Conservation (phyloP, 805 yeast species). For the Monosporozyma unispora region DNA sequence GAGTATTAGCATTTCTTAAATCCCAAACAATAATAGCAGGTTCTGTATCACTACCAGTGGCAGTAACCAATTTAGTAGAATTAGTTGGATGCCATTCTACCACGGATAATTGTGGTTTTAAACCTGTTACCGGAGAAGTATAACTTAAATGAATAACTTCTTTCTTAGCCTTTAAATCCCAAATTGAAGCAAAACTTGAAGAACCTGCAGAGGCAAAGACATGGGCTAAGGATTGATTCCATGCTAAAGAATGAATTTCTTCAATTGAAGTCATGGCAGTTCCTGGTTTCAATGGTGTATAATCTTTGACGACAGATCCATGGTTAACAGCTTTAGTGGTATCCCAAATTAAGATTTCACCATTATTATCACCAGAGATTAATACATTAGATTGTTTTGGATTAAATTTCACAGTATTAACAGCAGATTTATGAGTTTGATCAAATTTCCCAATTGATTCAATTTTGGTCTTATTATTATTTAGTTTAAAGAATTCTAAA, state of each 20-base stretch:
- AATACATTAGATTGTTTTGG: slow-evolving; percentile 60
- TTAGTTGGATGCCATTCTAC: slow-evolving; percentile 94
- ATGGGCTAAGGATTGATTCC: slow-evolving; percentile 79
- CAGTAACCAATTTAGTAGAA: slow-evolving; percentile 81
- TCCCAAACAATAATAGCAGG: slow-evolving; percentile 90
- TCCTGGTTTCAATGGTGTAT: slow-evolving; percentile 54
- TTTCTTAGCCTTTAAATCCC: slow-evolving; percentile 84
- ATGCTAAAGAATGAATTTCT: slow-evolving; percentile 70
- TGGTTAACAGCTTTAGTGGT: slow-evolving; percentile 48
- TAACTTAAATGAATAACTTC: slow-evolving; percentile 83
- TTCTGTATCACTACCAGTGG: slow-evolving; percentile 68
- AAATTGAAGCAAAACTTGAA: slow-evolving; percentile 79
- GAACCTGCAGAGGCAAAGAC: slow-evolving; percentile 86
- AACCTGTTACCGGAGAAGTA: slow-evolving; percentile 40
- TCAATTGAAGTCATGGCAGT: slow-evolving; percentile 71
- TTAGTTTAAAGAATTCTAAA: slow-evolving; percentile 59
- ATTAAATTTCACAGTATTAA: slow-evolving; percentile 67
- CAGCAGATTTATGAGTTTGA: slow-evolving; percentile 57
- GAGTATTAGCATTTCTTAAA: slow-evolving; percentile 86
- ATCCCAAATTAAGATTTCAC: slow-evolving; percentile 90
- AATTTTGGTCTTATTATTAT: slow-evolving; percentile 31
- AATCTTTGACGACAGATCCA: slow-evolving; percentile 7
- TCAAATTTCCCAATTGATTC: slow-evolving; percentile 44
- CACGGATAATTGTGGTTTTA: slow-evolving; percentile 61
- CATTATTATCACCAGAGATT: slow-evolving; percentile 70